These are phyloP conservation scores for Pseudogymnoascus verrucosus DNA, from an alignment of 2,329 filamentous ascomycete genomes.

Conservation along the genomic window DNA sequence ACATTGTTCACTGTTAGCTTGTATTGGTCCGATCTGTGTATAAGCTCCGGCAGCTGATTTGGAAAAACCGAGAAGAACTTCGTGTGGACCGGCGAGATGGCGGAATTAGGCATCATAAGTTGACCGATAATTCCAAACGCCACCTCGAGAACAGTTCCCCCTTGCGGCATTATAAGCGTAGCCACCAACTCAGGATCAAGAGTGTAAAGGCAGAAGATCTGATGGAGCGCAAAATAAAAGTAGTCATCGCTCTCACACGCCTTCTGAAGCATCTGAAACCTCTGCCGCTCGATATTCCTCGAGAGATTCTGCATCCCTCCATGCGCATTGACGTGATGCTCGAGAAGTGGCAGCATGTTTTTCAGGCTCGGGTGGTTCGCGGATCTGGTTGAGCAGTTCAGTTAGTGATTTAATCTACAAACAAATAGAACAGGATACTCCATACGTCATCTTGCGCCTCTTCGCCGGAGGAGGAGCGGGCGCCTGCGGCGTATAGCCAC, in stretches of 20 bases:
- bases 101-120: slow-evolving; percentile 39
- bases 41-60: slow-evolving; percentile 22
- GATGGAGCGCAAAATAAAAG: slow-evolving; percentile 59
- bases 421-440: background rate
- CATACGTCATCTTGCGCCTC: background rate
- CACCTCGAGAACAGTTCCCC: slow-evolving; percentile 16
- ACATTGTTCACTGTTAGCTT: slow-evolving; percentile 29
- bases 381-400: background rate
- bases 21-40: slow-evolving; percentile 29
- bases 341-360: background rate
- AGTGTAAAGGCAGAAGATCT: slow-evolving; percentile 54
- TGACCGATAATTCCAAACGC: slow-evolving; percentile 32
- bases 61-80: slow-evolving; percentile 43
- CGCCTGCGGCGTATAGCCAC: background rate
- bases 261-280: slow-evolving; percentile 46
- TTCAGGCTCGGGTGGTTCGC: background rate
- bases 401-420: background rate
- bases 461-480: background rate
- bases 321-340: background rate
- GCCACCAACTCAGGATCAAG: slow-evolving; percentile 31
- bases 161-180: slow-evolving; percentile 28
- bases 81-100: slow-evolving; percentile 32
- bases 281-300: slow-evolving; percentile 32
- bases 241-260: slow-evolving; percentile 49
- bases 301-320: background rate